Conservation (phyloP, 257 asterid species). For the Gentiana macrophylla region DNA sequence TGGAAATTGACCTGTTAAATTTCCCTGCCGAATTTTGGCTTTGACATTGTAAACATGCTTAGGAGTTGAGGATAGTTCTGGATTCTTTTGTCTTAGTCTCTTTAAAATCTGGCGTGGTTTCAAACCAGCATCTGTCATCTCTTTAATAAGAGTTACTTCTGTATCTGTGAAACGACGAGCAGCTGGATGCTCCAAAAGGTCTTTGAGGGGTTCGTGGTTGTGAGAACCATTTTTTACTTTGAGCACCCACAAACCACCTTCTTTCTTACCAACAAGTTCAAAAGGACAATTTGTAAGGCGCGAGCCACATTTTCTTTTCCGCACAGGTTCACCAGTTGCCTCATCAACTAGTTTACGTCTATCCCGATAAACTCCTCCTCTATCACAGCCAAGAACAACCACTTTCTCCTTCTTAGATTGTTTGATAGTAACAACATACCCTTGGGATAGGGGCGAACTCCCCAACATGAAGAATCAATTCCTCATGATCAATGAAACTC, state of each 20-base stretch:
- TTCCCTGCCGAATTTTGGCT: conserved; percentile 69
- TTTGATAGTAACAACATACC: conserved; percentile 73
- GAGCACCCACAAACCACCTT: conserved; percentile 74
- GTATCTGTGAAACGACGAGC: conserved; percentile 69
- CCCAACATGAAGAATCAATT: conserved; percentile 73
- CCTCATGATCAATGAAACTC: conserved; percentile 76
- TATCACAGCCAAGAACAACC: conserved; percentile 81
- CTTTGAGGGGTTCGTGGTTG: conserved; percentile 70
- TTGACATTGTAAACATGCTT: conserved; percentile 79
- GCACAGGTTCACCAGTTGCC: conserved; percentile 33
- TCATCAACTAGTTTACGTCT: conserved; percentile 57
- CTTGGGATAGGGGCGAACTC: conserved; percentile 64
- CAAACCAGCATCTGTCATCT: conserved; percentile 77
- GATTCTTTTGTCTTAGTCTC: conserved; percentile 64
- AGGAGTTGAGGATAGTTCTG: conserved; percentile 62
- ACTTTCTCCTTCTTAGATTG: conserved; percentile 71
- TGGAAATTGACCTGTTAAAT: conserved; percentile 38
- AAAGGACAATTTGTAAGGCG: conserved; percentile 79
- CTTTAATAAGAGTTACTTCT: conserved; percentile 58
- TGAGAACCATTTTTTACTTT: conserved; percentile 69
- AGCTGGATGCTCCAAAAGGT: conserved; percentile 77
- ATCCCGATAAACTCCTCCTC: conserved; percentile 80
- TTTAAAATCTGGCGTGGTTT: conserved; percentile 78
- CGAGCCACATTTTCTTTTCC: conserved; percentile 66
- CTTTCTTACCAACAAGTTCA: conserved; percentile 76